Evolutionary conservation across 768 basidiomycete species (phyloP), one percentile per base, ranked within the genome.

Genomic region (Piloderma croceum): DNA sequence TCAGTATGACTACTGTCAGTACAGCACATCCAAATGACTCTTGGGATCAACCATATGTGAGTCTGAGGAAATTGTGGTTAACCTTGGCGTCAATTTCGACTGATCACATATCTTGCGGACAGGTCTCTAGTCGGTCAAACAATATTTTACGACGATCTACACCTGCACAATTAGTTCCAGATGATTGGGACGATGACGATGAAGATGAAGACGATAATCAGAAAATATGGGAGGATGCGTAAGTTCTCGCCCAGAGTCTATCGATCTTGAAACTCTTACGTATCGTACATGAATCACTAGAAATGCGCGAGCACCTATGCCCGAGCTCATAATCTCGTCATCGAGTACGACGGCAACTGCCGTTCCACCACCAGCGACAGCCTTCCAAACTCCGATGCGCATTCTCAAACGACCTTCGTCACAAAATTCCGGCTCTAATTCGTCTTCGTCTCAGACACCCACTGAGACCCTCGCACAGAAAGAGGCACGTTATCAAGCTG

Each of bases 351-450:
- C 62, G 11, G 58, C 62, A 1, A 53, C 67, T 3, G 53, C 73
- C 1, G 73, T 80, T 1, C 74, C 69, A 1, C 79, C 77, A 3
- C 60, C 70, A 4, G 69, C n/a, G n/a, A n/a, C 71, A 3, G n/a
- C n/a, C n/a, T n/a, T n/a, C n/a, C n/a, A n/a, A n/a, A n/a, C n/a
- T n/a, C n/a, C n/a, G n/a, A 67, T 87, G 51, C 77, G 78, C 27
- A 87, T 88, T 41, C 71, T 89, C 12, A 89, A 86, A 58, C 80
- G 85, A 5, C 80, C 81, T 1, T n/a, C n/a, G n/a, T n/a, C n/a
- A n/a, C n/a, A n/a, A n/a, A n/a, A n/a, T n/a, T n/a, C n/a, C n/a
- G n/a, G n/a, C n/a, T n/a, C n/a, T n/a, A n/a, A n/a, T n/a, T n/a
- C n/a, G n/a, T n/a, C n/a, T n/a, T 44, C 50, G n/a, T 48, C 53